phyloP scores from a whole-genome alignment of 2,329 filamentous ascomycete species.

The Ceratocystis huliohia region DNA sequence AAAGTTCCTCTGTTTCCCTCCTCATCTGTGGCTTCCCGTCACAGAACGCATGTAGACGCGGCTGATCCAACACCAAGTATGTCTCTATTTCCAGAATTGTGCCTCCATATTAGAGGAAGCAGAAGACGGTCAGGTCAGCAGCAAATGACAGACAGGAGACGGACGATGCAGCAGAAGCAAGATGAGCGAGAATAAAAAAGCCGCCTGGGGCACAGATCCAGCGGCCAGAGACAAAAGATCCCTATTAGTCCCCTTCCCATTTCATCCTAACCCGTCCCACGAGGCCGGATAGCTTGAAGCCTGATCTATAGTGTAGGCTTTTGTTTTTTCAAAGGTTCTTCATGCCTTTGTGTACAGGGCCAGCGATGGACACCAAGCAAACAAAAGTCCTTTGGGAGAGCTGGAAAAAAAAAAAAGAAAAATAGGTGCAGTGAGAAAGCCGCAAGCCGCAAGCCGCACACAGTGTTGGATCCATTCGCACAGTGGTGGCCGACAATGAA shows the following conservation, averaged over 20 bases:
- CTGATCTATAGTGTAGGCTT: neutral
- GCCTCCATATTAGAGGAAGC: neutral
- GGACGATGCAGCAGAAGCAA: neutral
- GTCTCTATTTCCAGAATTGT: neutral
- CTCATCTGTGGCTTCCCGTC: too few relatives aligned
- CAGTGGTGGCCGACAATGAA: too few relatives aligned
- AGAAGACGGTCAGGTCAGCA: too few relatives aligned
- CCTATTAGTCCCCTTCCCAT: neutral
- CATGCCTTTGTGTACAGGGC: neutral
- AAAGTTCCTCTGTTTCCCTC: too few relatives aligned
- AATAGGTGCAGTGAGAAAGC: neutral
- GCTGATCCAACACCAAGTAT: too few relatives aligned
- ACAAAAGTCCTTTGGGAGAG: slow-evolving; percentile 1
- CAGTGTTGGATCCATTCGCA: too few relatives aligned
- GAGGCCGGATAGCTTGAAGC: neutral
- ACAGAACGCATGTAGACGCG: too few relatives aligned
- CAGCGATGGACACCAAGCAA: neutral
- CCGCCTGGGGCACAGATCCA: neutral
- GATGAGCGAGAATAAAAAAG: neutral
- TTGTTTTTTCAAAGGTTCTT: neutral
- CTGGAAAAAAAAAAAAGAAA: neutral
- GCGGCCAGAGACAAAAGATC: neutral
- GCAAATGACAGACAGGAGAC: too few relatives aligned
- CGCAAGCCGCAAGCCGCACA: too few relatives aligned
- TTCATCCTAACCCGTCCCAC: neutral